A percentile compares a stretch with the other conserved stretches of the same genome.
phyloP scores from a whole-genome alignment of 2,329 filamentous ascomycete species.

The Delphinella strobiligena region DNA sequence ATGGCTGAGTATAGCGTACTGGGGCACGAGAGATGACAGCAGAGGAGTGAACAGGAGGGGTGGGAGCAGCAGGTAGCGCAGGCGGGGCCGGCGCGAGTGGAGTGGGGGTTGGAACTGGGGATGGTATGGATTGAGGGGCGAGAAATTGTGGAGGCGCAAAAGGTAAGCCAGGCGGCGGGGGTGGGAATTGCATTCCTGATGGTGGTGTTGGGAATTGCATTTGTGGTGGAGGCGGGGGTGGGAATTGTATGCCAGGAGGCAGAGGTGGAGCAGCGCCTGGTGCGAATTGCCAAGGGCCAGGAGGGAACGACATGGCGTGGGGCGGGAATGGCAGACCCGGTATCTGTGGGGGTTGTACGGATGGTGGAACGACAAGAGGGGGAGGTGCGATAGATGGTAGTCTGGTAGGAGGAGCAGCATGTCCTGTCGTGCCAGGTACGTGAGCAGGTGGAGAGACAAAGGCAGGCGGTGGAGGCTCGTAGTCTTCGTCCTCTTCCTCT shows the following conservation, averaged over 20 bases:
- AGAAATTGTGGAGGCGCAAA: constrained; percentile 6
- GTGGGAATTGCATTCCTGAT: constrained; percentile 12
- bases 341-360: constrained; percentile 22
- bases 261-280: not conserved
- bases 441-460: constrained; percentile 6
- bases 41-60: constrained; percentile 27
- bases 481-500: constrained; percentile 13
- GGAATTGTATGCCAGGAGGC: constrained; percentile 14
- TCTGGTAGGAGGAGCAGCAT: too few species aligned
- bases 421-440: not conserved
- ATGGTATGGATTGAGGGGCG: not conserved
- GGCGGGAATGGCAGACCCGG: constrained; percentile 10
- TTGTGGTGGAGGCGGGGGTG: constrained; percentile 11
- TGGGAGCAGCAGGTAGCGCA: constrained; percentile 13
- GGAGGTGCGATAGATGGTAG: not conserved
- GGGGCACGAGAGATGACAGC: constrained; percentile 68
- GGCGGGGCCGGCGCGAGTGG: constrained; percentile 11
- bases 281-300: not conserved
- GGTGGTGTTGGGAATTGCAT: constrained; percentile 12
- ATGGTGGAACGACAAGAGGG: constrained; percentile 6
- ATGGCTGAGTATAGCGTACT: constrained; percentile 54
- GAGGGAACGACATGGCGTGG: constrained; percentile 3
- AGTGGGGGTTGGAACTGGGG: not conserved
- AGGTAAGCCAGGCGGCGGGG: not conserved
- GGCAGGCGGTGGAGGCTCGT: constrained; percentile 16